Base-by-base conservation (phyloP, 345 rosid species). In the Gossypium longicalyx region DNA sequence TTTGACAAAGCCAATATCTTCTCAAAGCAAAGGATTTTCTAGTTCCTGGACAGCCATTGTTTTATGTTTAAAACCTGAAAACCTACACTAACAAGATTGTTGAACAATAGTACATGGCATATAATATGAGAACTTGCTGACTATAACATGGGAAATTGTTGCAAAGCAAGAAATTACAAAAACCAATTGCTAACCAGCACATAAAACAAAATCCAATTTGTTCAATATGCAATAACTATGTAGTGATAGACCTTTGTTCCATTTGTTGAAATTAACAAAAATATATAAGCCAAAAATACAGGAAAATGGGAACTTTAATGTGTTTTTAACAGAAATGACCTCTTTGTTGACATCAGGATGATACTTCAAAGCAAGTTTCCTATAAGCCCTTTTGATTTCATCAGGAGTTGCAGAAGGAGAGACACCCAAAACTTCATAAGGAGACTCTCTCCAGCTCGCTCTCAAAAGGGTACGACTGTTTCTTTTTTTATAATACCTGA, bases 311-410 rank as follows among this genome's bases (percentile, higher is more conserved):
- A 20, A 56, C 15, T 54, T 53, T 58, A 44, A 64, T 44, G 43
- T 34, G 10, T 27, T 73, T 22, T 12, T n/a, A 20, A 43, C 9
- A 27, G 44, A 51, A 57, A 34, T 5, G 41, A 88, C 98, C 98
- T 89, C 91, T 80, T 92, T 92, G 77, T 95, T 95, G 71, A 95
- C 96, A 81, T 95, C 98, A 72, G 99, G 98, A 74, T 95, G 97
- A 79, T 82, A 92, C 86, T 89, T 92, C 73, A 95, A 82, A 82
- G 99, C 99, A 80, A 95, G 98, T 85, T 87, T 95, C 78, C 98
- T 86, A 66, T 94, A 94, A 81, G 98, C 98, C 85, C 88, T 89
- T 78, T 95, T 94, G 81, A 94, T 92, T 70, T 95, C 97, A 77
- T 73, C 82, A n/a, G 92, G 81, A 78, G 90, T 82, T 53, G 99